Percentiles rank a stretch among this genome's conserved stretches.
Conservation (phyloP, 2,329 filamentous ascomycete species). For the Sporothrix brunneoviolacea region DNA sequence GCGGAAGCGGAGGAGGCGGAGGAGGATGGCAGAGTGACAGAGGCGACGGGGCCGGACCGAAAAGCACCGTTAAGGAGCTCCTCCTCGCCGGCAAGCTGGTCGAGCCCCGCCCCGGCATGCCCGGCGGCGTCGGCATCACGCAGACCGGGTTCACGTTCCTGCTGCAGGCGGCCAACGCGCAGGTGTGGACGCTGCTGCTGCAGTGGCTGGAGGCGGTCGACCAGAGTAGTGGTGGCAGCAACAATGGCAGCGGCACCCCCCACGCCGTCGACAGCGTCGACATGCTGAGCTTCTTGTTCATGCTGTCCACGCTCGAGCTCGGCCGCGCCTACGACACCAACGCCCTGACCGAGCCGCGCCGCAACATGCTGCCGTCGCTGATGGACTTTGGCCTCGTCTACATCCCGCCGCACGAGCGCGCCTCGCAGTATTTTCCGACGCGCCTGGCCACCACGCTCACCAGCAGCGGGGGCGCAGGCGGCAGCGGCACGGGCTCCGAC, state of each 20-base stretch:
- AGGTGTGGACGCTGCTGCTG: conserved; percentile 92
- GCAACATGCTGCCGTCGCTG: conserved; percentile 83
- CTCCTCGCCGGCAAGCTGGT: conserved; percentile 77
- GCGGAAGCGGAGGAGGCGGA: conserved; percentile 23
- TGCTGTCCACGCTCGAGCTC: conserved; percentile 86
- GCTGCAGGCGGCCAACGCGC: conserved; percentile 88
- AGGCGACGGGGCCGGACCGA: conserved; percentile 45
- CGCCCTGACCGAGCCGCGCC: conserved; percentile 72
- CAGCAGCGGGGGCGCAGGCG: conserved; percentile 58
- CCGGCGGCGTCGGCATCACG: conserved; percentile 64
- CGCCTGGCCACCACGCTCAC: conserved; percentile 91
- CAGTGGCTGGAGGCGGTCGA: conserved; percentile 86
- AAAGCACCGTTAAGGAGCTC: conserved; percentile 75
- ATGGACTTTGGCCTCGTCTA: conserved; percentile 92
- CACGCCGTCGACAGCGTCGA: conserved; percentile 81
- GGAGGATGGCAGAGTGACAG: no score
- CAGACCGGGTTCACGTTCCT: conserved; percentile 91
- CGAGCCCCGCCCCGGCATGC: conserved; percentile 40
- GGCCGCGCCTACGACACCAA: conserved; percentile 85
- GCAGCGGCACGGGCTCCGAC: background rate
- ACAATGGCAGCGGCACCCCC: conserved; percentile 21
- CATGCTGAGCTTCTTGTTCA: conserved; percentile 92
- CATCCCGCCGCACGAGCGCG: conserved; percentile 46
- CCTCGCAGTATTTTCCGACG: conserved; percentile 74
- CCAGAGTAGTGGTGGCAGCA: conserved; percentile 58